Evolutionary conservation across 1,139 yeast species (phyloP), one percentile per base, ranked within the genome.

Genomic region (Sugiyamaella paludigena): DNA sequence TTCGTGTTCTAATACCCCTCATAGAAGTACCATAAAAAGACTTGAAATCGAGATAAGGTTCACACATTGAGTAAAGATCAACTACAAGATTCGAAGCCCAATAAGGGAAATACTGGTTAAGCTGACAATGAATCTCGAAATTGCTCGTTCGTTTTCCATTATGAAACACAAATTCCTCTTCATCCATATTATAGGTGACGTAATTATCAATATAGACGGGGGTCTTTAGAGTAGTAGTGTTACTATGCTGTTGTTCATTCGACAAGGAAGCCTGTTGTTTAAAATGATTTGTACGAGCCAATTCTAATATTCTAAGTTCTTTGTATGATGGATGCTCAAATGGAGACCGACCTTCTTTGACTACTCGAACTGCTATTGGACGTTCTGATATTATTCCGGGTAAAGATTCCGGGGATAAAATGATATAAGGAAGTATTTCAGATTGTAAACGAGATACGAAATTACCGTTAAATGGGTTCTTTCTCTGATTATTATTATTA

Each of bases 371-470:
- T n/a, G 48, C 48, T 12, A 45, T 31, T 8, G 48, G 44, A 13
- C 44, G 40, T 9, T 8, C 8, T 2, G 37, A 19, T 29, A 45
- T 24, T 24, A 15, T 35, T 4, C 48, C 48, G 1, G 39, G 40
- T 15, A 45, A 15, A 2, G 50, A 43, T 6, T 47, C 47, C 2
- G 47, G 41, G n/a, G 50, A 44, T 6, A 47, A 15, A 16, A 43
- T 34, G 26, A 47, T 38, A 36, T 47, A 47, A 7, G 50, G 50
- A 4, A 45, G 24, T 19, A 19, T 19, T 19, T 19, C 24, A 4
- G 24, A 3, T 19, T 5, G 24, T 19, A 19, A 19, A 5, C 24
- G 24, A 19, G 24, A 19, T 5, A 4, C 24, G 24, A 19, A 19
- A 19, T 19, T 19, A 19, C 24, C 24, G 5, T 19, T 19, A 19